Conservation (phyloP, 345 rosid species). For the Pistacia integerrima region DNA sequence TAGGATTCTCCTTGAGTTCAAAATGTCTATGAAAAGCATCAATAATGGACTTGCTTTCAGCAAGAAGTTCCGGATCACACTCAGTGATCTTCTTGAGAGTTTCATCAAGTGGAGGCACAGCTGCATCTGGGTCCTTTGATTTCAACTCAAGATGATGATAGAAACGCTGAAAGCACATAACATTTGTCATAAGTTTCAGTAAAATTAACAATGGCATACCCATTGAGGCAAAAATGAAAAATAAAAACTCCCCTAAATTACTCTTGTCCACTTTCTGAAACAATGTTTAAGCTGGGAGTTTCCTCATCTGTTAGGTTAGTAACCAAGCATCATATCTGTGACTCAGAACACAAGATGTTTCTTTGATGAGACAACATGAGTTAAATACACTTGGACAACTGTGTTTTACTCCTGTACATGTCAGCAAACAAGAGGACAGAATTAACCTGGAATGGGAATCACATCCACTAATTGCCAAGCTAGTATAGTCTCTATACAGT, state of each 20-base stretch:
- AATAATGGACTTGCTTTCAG: constrained; percentile 47
- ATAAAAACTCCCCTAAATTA: neutral
- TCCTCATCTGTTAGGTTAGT: neutral
- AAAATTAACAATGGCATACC: neutral
- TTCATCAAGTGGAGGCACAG: constrained; percentile 75
- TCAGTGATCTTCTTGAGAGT: constrained; percentile 69
- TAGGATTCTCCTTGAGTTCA: constrained; percentile 76
- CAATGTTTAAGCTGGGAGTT: neutral
- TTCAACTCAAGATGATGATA: constrained; percentile 76
- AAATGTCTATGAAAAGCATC: constrained; percentile 53
- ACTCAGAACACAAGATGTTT: neutral
- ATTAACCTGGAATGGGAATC: neutral
- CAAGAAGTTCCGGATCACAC: constrained; percentile 64
- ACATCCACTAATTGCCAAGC: neutral
- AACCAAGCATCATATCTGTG: neutral
- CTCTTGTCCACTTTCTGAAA: neutral
- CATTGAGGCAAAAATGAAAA: neutral
- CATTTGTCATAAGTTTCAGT: constrained; percentile 23
- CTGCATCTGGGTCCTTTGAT: constrained; percentile 68
- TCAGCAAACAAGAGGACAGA: neutral
- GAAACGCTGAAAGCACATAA: constrained; percentile 60
- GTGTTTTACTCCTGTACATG: neutral
- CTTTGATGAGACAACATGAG: neutral
- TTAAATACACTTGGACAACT: neutral
- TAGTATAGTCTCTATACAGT: neutral